phyloP scores from a whole-genome alignment of 177 flowering plant genomes.

The Vitis hybrid region DNA sequence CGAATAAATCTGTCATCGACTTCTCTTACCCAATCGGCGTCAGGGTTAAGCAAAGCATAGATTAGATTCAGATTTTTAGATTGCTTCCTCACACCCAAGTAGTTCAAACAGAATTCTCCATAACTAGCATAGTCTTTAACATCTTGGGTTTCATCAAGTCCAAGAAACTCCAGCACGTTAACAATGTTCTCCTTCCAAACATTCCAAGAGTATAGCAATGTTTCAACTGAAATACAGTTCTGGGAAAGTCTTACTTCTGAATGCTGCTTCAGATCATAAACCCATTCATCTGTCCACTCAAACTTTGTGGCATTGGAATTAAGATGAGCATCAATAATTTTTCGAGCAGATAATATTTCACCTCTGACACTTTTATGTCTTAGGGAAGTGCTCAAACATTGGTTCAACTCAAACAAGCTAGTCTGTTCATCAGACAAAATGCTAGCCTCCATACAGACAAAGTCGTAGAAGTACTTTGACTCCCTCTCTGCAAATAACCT shows the following conservation, averaged over 20 bases:
- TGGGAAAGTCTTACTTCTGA: constrained; percentile 13
- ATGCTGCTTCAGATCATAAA: constrained; percentile 13
- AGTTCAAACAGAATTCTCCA: constrained; percentile 37
- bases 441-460: constrained; percentile 31
- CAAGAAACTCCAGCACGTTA: constrained; percentile 24
- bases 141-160: constrained; percentile 9
- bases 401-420: constrained; percentile 23
- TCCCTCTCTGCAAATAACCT: constrained; percentile 32
- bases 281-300: constrained; percentile 31
- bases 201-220: constrained; percentile 44
- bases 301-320: constrained; percentile 24
- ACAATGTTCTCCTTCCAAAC: constrained; percentile 31
- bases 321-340: constrained; percentile 40
- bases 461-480: constrained; percentile 25
- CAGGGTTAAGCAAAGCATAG: constrained; percentile 24
- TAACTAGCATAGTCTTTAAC: constrained; percentile 4
- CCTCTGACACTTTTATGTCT: constrained; percentile 16
- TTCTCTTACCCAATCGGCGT: constrained; percentile 40
- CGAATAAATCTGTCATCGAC: constrained; percentile 12
- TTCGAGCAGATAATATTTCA: constrained; percentile 30
- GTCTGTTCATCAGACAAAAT: constrained; percentile 27
- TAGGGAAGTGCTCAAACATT: constrained; percentile 23
- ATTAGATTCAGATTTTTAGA: neutral
- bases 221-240: constrained; percentile 28
- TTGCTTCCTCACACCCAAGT: constrained; percentile 35